Evolutionary conservation across 768 basidiomycete genomes (phyloP).

Genomic region (Agrocybe praecox): DNA sequence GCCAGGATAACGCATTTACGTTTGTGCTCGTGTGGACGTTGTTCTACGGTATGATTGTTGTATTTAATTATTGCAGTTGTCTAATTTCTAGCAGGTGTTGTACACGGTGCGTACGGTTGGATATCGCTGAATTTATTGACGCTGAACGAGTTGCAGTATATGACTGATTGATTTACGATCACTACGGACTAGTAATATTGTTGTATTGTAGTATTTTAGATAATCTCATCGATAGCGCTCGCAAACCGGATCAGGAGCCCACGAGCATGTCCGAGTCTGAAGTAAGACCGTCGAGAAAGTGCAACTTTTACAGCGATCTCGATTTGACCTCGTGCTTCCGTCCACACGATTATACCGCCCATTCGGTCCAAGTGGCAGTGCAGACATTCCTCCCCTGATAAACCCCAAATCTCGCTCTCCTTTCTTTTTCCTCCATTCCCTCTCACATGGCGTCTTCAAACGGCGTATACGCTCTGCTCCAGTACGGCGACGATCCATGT

Average conservation of each 20-base stretch:
- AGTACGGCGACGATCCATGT: slow-evolving; percentile 68
- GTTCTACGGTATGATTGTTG: slow-evolving; percentile 72
- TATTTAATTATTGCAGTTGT: neutral
- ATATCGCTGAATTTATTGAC: slow-evolving; percentile 3
- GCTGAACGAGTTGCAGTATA: slow-evolving; percentile 10
- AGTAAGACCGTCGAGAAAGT: neutral
- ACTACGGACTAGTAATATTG: neutral
- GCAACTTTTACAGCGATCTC: neutral
- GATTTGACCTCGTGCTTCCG: neutral
- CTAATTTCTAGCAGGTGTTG: slow-evolving; percentile 22
- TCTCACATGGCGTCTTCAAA: slow-evolving; percentile 12
- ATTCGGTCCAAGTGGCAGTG: slow-evolving; percentile 21
- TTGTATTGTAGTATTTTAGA: neutral
- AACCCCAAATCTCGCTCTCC: slow-evolving; percentile 6
- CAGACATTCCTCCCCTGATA: slow-evolving; percentile 3
- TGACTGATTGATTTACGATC: slow-evolving; percentile 14
- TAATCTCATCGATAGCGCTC: too few species aligned
- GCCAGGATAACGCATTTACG: slow-evolving; percentile 89
- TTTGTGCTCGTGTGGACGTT: slow-evolving; percentile 95
- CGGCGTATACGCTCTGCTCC: slow-evolving; percentile 53
- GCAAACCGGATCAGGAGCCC: neutral
- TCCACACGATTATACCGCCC: slow-evolving; percentile 16
- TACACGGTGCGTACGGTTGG: slow-evolving; percentile 43
- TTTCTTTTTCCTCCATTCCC: slow-evolving; percentile 19
- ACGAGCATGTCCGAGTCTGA: slow-evolving; percentile 18